These are phyloP conservation scores for Ascochyta rabiei DNA, from an alignment of 2,329 filamentous ascomycete species.

Conservation along the genomic window DNA sequence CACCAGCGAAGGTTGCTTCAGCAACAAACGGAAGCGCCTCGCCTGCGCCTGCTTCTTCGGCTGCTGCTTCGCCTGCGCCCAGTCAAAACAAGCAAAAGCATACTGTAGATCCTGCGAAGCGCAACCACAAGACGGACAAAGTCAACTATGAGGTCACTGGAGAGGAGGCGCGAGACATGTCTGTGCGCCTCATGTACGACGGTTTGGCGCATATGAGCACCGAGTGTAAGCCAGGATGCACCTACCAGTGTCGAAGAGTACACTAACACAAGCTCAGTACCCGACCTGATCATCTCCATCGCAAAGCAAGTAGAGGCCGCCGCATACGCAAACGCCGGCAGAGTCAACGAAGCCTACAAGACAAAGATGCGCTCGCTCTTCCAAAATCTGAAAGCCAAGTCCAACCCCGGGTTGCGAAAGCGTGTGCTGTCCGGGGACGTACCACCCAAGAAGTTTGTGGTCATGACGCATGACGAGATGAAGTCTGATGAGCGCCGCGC, in stretches of 20 bases:
- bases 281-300: slow-evolving; percentile 70
- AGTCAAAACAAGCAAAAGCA: slow-evolving; percentile 61
- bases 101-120: slow-evolving; percentile 71
- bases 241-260: background rate
- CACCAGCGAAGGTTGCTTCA: slow-evolving; percentile 26
- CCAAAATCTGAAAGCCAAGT: slow-evolving; percentile 92
- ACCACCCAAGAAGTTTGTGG: slow-evolving; percentile 73
- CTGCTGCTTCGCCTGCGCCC: slow-evolving; percentile 55
- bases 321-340: slow-evolving; percentile 71
- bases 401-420: slow-evolving; percentile 76
- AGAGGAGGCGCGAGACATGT: slow-evolving; percentile 76
- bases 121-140: slow-evolving; percentile 80
- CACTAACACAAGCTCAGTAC: slow-evolving; percentile 44
- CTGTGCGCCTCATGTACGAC: slow-evolving; percentile 91
- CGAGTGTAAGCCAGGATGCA: slow-evolving; percentile 46
- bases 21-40: slow-evolving; percentile 36
- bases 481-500: slow-evolving; percentile 82
- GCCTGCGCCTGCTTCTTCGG: slow-evolving; percentile 43
- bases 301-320: slow-evolving; percentile 78
- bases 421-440: slow-evolving; percentile 80
- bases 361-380: slow-evolving; percentile 90
- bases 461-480: slow-evolving; percentile 88
- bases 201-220: slow-evolving; percentile 77
- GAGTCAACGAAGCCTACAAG: slow-evolving; percentile 77
- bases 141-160: slow-evolving; percentile 79